These are phyloP conservation scores for Podaxis carcinomalis DNA, from an alignment of 768 basidiomycete genomes.

Conservation along the genomic window DNA sequence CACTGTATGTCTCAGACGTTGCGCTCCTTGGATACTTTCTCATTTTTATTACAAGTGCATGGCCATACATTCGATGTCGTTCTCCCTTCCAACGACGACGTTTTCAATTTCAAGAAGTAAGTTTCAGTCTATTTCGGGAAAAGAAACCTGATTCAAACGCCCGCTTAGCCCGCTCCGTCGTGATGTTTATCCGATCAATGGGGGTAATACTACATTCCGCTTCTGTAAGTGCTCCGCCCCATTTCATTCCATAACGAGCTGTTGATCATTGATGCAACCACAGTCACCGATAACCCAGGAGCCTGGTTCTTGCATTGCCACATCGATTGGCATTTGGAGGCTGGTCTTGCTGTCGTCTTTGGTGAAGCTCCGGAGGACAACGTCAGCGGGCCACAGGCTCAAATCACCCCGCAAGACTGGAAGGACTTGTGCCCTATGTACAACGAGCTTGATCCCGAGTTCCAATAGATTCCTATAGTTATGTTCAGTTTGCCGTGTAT, in stretches of 20 bases:
- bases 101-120: constrained; percentile 11
- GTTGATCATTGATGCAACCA: no score
- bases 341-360: constrained; percentile 35
- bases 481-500: no score
- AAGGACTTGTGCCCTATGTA: constrained; percentile 15
- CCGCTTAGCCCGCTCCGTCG: constrained; percentile 11
- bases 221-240: neutral
- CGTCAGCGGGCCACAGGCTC: constrained; percentile 18
- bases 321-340: constrained; percentile 32
- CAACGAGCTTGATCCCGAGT: constrained; percentile 14
- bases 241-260: no score
- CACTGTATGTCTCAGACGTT: neutral
- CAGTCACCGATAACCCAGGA: constrained; percentile 18
- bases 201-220: constrained; percentile 15
- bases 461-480: constrained; percentile 10
- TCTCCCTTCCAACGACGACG: neutral
- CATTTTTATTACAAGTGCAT: constrained; percentile 13
- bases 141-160: neutral
- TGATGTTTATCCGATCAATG: constrained; percentile 13
- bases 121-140: neutral
- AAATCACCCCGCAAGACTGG: constrained; percentile 24
- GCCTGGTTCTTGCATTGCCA: constrained; percentile 20
- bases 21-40: neutral
- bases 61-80: constrained; percentile 25
- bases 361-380: constrained; percentile 28